Evolutionary conservation across 371 early-diverging fungal genomes (phyloP), one percentile per base, ranked within the genome.

Genomic region (Mucor lusitanicus): DNA sequence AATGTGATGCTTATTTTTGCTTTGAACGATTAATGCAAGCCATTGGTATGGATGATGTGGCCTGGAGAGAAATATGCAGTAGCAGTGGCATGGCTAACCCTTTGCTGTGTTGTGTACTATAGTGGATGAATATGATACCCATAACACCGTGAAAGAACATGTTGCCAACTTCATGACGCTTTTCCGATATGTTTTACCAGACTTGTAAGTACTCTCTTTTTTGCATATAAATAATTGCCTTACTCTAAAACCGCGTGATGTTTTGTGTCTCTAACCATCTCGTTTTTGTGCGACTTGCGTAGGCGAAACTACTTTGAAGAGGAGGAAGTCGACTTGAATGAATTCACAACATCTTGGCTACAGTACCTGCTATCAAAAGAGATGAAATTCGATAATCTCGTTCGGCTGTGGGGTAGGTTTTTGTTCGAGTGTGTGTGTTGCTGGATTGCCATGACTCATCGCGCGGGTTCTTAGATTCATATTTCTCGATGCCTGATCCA

Each of bases 271-370:
- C 50, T 25, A 50, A 50, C 50, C 50, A 50, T 23, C 50, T 58
- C 44, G 27, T 30, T 13, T 44, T 60, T 59, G 60, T 56, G 21
- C 46, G 23, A 50, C 37, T 44, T 57, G 25, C 25, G 19, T 56
- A 75, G 76, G 25, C 84, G 89, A 69, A 91, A 87, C 70, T 93
- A 92, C 77, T 94, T 95, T 79, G 93, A 94, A 74, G 96, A 95
- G 61, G 96, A 95, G 64, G 94, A 95, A 72, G 92, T 95, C 25
- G 88, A 92, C 53, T 79, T 92, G 50, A 87, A 90, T 68, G 95
- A 93, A 59, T 94, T 92, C 87, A 90, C 90, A 8, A 84, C 92
- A 17, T 90, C 92, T 12, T 94, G 95, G 90, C 82, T 95, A 55
- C 88, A 86, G 61, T 85, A 81, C 67, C 69, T 94, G 23, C 70